Evolutionary conservation across 2,329 filamentous ascomycete genomes (phyloP).

Genomic region (Neocatenulostroma microsporum): DNA sequence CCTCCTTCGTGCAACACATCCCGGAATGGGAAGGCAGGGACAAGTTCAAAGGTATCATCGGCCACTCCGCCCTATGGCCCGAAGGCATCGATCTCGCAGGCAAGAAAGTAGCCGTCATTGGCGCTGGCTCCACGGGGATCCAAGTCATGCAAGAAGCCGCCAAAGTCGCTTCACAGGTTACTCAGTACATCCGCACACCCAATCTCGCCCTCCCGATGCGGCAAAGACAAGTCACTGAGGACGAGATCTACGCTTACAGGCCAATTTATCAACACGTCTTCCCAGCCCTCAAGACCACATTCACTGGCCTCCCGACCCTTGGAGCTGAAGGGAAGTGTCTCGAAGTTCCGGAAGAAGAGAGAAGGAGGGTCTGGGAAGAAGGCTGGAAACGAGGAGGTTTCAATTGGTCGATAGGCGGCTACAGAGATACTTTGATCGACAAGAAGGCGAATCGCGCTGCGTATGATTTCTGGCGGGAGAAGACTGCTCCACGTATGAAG

Average conservation of each 20-base stretch:
- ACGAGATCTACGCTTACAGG: conserved; percentile 45
- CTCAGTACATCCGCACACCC: conserved; percentile 58
- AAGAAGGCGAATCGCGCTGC: conserved; percentile 34
- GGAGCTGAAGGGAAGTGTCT: conserved; percentile 48
- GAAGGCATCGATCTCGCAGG: conserved; percentile 24
- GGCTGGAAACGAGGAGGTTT: conserved; percentile 30
- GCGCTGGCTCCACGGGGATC: conserved; percentile 37
- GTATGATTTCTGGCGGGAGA: conserved; percentile 41
- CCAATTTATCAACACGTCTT: conserved; percentile 43
- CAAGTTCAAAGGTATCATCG: conserved; percentile 32
- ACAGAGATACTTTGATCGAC: conserved; percentile 35
- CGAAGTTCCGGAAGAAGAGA: conserved; percentile 34
- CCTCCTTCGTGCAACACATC: conserved; percentile 32
- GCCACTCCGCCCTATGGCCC: conserved; percentile 37
- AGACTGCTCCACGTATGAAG: conserved; percentile 33
- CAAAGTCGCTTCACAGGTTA: conserved; percentile 32
- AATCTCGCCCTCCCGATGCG: conserved; percentile 58
- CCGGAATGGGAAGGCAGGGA: conserved; percentile 32
- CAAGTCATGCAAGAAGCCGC: conserved; percentile 31
- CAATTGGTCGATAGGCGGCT: conserved; percentile 35
- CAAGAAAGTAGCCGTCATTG: conserved; percentile 36
- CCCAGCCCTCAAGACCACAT: conserved; percentile 25
- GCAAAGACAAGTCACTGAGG: conserved; percentile 39
- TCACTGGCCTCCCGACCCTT: conserved; percentile 48
- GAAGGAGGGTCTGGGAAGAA: conserved; percentile 36